Base-by-base conservation (phyloP, 2,329 filamentous ascomycete genomes). In the Ilyonectria mors-panacis region DNA sequence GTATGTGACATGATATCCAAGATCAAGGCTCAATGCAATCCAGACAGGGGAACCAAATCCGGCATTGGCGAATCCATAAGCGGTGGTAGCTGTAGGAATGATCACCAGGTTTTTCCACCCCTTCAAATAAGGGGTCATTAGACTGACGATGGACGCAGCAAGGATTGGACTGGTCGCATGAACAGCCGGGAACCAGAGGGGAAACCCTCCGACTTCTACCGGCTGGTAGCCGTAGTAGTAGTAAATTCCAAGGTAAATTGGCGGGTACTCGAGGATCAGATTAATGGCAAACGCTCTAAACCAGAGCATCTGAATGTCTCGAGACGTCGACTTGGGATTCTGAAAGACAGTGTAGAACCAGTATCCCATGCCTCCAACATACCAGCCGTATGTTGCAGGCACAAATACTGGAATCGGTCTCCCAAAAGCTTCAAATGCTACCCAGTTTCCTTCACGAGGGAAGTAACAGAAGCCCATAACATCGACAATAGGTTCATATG, bases 321-420 rank as follows among this genome's bases (percentile, higher is more conserved):
- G 44, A 4, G 28, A 30, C 5, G 15, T 50, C 7, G 57, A 50
- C 21, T 59, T 59, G 21, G 57, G 57, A 33, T 59, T 35, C 21
- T 33, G 44, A 9, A 59, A 39, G 19, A 59, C 57, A 35, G 47
- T 59, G 30, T 33, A 59, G 45, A 59, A 59, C 57, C 57, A 59
- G 19, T 59, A 59, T 15, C 57, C 57, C 57, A 59, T 59, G 8
- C 57, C 57, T 5, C 57, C 57, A 12, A 59, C 57, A 50, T 50
- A 59, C 57, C 57, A 59, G 12, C 57, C 57, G 17, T 59, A 59
- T 10, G 57, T 59, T 26, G 57, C 57, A 1, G 57, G 57, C 15
- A 59, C 57, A 19, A 59, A 59, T 3, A 59, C 3, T 3, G 57
- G 57, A 7, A 59, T 59, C 3, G 57, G 57, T 13, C 57, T 48